Evolutionary conservation across 2,329 filamentous ascomycete species (phyloP).

Genomic region (Colletotrichum sp.): DNA sequence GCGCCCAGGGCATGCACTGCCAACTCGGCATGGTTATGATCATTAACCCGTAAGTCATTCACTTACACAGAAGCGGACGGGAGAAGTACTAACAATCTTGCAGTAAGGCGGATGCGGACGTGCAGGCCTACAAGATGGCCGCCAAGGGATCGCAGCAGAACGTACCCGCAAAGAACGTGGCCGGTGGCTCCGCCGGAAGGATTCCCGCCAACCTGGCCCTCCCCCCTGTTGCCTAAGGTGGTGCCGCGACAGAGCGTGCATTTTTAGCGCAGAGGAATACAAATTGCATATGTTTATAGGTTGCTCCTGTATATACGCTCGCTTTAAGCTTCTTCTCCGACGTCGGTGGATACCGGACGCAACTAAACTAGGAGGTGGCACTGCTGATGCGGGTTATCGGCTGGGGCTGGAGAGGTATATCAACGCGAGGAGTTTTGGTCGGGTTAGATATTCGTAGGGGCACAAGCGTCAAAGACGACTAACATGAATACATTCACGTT

Average conservation of each 20-base stretch:
- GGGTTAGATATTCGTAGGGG: not conserved
- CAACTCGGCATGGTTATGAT: conserved; percentile 55
- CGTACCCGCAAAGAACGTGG: conserved; percentile 14
- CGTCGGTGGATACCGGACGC: not conserved
- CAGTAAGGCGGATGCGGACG: conserved; percentile 14
- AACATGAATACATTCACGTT: not conserved
- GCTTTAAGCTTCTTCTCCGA: not conserved
- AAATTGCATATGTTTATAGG: not conserved
- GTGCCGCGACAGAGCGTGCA: not conserved
- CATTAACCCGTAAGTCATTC: conserved; percentile 47
- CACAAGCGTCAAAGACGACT: not conserved
- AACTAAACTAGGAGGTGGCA: not conserved
- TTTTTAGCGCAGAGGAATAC: not conserved
- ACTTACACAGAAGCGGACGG: no score
- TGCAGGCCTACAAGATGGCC: not conserved
- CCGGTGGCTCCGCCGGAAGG: not conserved
- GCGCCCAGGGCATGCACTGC: conserved; percentile 52
- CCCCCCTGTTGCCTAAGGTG: not conserved
- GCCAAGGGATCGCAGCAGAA: not conserved
- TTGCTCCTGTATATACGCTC: not conserved
- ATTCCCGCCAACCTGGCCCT: conserved; percentile 4
- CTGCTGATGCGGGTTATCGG: not conserved
- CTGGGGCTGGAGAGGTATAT: not conserved
- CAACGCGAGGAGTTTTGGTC: not conserved
- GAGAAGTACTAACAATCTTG: not conserved